These are phyloP conservation scores for Candida rishiriensis DNA, from an alignment of 805 yeast genomes.

Conservation along the genomic window DNA sequence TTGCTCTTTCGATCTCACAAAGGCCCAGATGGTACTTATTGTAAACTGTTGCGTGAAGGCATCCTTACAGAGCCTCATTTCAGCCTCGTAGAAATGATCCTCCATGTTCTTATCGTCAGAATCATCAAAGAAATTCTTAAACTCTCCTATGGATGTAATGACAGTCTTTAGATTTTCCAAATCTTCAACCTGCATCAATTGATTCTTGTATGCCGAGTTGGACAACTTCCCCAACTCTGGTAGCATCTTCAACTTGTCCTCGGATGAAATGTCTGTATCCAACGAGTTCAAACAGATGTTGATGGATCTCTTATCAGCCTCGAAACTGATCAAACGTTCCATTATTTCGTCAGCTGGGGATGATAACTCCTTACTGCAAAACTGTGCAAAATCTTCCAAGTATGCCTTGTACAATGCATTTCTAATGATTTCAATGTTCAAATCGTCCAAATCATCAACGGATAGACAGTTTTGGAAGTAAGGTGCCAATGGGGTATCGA, in stretches of 20 bases:
- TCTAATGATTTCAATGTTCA: slow-evolving; percentile 91
- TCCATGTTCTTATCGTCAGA: slow-evolving; percentile 63
- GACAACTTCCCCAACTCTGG: slow-evolving; percentile 77
- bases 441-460: slow-evolving; percentile 87
- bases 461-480: slow-evolving; percentile 87
- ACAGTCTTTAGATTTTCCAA: slow-evolving; percentile 72
- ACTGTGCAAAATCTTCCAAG: slow-evolving; percentile 76
- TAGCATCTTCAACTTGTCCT: slow-evolving; percentile 64
- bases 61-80: slow-evolving; percentile 86
- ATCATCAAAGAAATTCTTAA: slow-evolving; percentile 51
- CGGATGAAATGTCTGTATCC: slow-evolving; percentile 71
- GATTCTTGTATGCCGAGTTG: slow-evolving; percentile 63
- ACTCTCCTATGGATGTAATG: slow-evolving; percentile 63
- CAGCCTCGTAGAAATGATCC: slow-evolving; percentile 89
- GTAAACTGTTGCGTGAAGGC: slow-evolving; percentile 97
- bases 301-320: slow-evolving; percentile 92
- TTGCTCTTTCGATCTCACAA: slow-evolving; percentile 94
- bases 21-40: slow-evolving; percentile 87
- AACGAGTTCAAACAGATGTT: slow-evolving; percentile 89
- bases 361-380: slow-evolving; percentile 56
- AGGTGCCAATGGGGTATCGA: slow-evolving; percentile 97
- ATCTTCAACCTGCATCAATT: slow-evolving; percentile 75
- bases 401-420: slow-evolving; percentile 91
- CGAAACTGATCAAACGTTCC: slow-evolving; percentile 75
- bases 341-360: slow-evolving; percentile 79